Evolutionary conservation across 2,329 filamentous ascomycete genomes (phyloP), one percentile per base, ranked within the genome.

Genomic region (Fusarium bactridioides): DNA sequence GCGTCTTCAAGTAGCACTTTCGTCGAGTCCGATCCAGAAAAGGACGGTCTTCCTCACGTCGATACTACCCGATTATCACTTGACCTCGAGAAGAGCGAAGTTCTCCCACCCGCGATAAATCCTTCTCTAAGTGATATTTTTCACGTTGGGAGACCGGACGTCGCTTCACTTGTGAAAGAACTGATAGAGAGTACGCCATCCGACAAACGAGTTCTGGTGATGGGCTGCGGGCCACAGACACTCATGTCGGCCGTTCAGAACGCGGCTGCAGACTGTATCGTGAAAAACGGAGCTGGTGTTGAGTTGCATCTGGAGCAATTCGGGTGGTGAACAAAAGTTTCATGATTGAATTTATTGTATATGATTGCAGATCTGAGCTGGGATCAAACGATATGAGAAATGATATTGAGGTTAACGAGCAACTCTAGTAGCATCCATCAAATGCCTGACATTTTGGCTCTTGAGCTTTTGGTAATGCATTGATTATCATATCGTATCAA

Each of bases 241-340:
- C 74, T 87, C 55, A 85, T 85, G 80, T 76, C 78, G 27, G 71
- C 79, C 29, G 81, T 86, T 40, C 82, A 85, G 31, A 81, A 84
- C 57, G 81, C 82, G 5, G 79, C 82, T 1, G 83, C 83, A 4
- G 73, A 73, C 18, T 80, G 78, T 60, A 85, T 87, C 51, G 79
- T 76, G 27, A 57, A 76, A 0, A 78, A 80, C 12, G 84, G 85
- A 3, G 83, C 85, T 5, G 81, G 82, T 31, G 77, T 87, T 7
- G 85, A 86, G 70, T 77, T 87, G 19, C 85, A 87, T 77, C 84
- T 83, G 58, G 86, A 87, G 77, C 79, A 83, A 47, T 86, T 86
- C 76, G 83, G 80, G 10, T 85, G 83, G 83, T 84, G 69, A 77
- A 23, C 15, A 16, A 8, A 31, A 40, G 13, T 60, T 72, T 72